Base-by-base conservation (phyloP, 2,329 filamentous ascomycete species). In the Magnaporthiopsis incrustans region DNA sequence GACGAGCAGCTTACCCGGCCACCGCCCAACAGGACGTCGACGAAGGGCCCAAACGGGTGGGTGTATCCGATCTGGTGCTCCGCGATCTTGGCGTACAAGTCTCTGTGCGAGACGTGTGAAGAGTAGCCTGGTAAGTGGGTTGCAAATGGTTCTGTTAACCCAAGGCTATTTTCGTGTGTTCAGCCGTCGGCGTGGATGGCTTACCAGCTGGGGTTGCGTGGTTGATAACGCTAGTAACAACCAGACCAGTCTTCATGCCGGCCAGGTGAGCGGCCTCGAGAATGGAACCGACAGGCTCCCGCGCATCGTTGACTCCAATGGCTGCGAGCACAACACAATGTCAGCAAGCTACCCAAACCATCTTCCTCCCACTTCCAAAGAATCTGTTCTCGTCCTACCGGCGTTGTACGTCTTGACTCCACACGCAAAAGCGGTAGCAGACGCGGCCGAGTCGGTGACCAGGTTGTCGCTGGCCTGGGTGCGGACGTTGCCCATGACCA, bases 141-240 rank as follows among this genome's bases (percentile, higher is more conserved):
- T 8, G 60, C 26, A 25, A 62, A 44, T 33, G 22, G 6, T n/a
- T 14, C 8, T 57, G 30, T 56, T 5, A 33, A 27, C 22, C 15
- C 53, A 14, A 25, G 15, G 10, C n/a, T 11, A 22, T 25, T 2
- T 2, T 22, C 1, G 14, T 26, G 30, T 14, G 44, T 53, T 3
- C 44, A 4, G 8, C 22, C 22, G n/a, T 14, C 44, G n/a, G 6
- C 33, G 30, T 27, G 27, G 25, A 6, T 18, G n/a, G 63, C 66
- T 11, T 60, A 69, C 72, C 71, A 4, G 73, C 69, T 44, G 68
- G 72, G 22, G 69, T 75, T 61, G 68, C 72, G 63, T 77, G 73
- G 67, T 75, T 77, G 67, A 78, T 77, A 38, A 72, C 74, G 10
- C 71, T 75, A 2, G 76, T 77, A 4, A 77, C 76, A n/a, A 78